Evolutionary conservation across 2,329 filamentous ascomycete genomes (phyloP).

Genomic region (Aureobasidium musti): DNA sequence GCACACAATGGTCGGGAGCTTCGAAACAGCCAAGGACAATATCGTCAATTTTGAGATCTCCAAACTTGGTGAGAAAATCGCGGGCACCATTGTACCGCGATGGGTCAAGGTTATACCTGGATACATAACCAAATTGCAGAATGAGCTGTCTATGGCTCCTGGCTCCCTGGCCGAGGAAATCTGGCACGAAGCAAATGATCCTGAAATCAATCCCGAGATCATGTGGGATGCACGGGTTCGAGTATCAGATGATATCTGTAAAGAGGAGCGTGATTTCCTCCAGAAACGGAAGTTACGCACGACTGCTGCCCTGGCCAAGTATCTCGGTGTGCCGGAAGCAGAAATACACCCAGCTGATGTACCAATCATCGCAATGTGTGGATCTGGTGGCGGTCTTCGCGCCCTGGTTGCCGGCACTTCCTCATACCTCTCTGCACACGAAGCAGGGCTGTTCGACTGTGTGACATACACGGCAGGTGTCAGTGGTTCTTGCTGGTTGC

Average conservation of each 20-base stretch:
- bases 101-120: constrained; percentile 78
- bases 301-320: constrained; percentile 73
- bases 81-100: constrained; percentile 65
- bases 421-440: constrained; percentile 78
- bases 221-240: constrained; percentile 77
- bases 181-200: constrained; percentile 87
- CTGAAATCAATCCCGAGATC: constrained; percentile 83
- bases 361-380: constrained; percentile 89
- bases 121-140: constrained; percentile 79
- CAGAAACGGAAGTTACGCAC: constrained; percentile 68
- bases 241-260: constrained; percentile 76
- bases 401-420: constrained; percentile 89
- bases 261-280: constrained; percentile 77
- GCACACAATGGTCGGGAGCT: constrained; percentile 36
- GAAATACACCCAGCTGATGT: constrained; percentile 93
- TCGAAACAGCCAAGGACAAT: constrained; percentile 36
- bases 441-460: constrained; percentile 90
- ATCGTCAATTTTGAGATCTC: constrained; percentile 38
- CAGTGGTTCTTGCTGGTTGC: constrained; percentile 94
- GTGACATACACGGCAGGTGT: constrained; percentile 94
- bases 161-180: constrained; percentile 91
- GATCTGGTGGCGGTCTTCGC: constrained; percentile 86
- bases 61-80: constrained; percentile 37
- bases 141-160: constrained; percentile 81
- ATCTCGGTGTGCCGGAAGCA: constrained; percentile 73